Conservation (phyloP, 2,329 filamentous ascomycete species). For the Torrubiella hemipterigena region DNA sequence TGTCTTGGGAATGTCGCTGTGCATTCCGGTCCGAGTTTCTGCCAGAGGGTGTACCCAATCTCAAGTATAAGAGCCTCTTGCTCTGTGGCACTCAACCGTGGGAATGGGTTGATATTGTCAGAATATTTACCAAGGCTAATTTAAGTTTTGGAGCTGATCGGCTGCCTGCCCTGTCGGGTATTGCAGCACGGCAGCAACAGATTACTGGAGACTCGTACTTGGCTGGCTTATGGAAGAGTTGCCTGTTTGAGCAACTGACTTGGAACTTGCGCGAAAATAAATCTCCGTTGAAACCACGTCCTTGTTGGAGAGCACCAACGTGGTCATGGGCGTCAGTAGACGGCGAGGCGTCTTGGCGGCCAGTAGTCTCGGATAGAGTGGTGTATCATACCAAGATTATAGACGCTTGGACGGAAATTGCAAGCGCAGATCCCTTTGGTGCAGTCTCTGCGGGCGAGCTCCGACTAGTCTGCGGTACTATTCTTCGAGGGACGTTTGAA, state of each 20-base stretch:
- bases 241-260: background rate
- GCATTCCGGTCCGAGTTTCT: too few species aligned
- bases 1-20: too few species aligned
- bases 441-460: background rate
- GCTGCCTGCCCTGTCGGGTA: background rate
- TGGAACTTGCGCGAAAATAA: background rate
- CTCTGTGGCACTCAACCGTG: too few species aligned
- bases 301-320: background rate
- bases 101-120: too few species aligned
- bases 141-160: too few species aligned
- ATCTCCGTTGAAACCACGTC: background rate
- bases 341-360: background rate
- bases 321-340: background rate
- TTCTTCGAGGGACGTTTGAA: background rate
- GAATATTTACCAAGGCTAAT: too few species aligned
- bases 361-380: background rate
- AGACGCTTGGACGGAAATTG: background rate
- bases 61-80: too few species aligned
- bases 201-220: background rate
- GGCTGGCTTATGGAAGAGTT: background rate
- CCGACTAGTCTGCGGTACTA: background rate
- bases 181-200: background rate
- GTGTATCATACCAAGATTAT: background rate
- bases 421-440: background rate
- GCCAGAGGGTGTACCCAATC: too few species aligned